phyloP scores from a whole-genome alignment of 2,329 filamentous ascomycete genomes.

The Fusarium goolgardi region DNA sequence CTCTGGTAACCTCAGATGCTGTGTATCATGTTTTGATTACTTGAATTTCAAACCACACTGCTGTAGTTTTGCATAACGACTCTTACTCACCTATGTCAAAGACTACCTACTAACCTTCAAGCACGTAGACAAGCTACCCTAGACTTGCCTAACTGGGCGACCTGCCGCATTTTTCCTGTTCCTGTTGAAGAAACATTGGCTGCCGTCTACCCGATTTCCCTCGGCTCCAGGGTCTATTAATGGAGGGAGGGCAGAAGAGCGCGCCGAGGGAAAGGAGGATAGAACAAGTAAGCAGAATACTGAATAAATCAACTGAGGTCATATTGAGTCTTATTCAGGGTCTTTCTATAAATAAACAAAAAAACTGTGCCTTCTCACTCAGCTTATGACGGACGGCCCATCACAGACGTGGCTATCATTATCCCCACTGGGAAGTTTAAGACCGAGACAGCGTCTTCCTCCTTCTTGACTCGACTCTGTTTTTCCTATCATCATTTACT shows the following conservation, averaged over 20 bases:
- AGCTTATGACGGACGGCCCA: constrained; percentile 15
- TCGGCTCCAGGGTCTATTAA: not conserved
- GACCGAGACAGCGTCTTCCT: not conserved
- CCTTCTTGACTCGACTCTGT: not conserved
- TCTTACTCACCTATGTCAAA: not conserved
- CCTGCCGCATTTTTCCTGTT: not conserved
- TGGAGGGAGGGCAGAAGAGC: not conserved
- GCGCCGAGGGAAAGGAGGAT: not conserved
- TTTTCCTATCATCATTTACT: not conserved
- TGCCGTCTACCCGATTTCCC: constrained; percentile 1
- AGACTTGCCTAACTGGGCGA: constrained; percentile 1
- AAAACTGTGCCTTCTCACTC: constrained; percentile 26
- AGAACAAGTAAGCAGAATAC: not conserved
- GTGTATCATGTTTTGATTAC: not conserved
- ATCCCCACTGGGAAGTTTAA: constrained; percentile 19
- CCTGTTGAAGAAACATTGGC: constrained; percentile 15
- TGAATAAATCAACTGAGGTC: not conserved
- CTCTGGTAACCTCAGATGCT: not conserved
- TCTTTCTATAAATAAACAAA: not conserved
- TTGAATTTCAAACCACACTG: not conserved
- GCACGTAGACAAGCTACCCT: constrained; percentile 17
- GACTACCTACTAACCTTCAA: not conserved
- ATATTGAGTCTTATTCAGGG: constrained; percentile 1
- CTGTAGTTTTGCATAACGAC: not conserved
- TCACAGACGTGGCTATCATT: constrained; percentile 9